phyloP scores from a whole-genome alignment of 2,329 filamentous ascomycete species.

The Escovopsis sp. region DNA sequence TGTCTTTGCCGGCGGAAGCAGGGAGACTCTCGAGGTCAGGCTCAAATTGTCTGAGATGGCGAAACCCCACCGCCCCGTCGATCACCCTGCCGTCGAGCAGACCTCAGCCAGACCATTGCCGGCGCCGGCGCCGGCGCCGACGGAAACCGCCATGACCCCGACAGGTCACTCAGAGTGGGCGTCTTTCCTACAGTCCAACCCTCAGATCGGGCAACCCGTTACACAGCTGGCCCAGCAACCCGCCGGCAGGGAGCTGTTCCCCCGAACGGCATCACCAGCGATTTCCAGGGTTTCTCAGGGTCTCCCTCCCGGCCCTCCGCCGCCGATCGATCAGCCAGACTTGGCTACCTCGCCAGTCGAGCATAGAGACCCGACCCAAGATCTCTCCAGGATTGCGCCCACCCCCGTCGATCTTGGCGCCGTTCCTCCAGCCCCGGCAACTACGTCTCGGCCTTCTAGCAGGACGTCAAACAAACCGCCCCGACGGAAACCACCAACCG shows the following conservation, averaged over 20 bases:
- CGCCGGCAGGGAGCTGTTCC: slow-evolving; percentile 9
- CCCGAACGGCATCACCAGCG: slow-evolving; percentile 23
- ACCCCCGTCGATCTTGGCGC: slow-evolving; percentile 14
- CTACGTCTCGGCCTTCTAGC: slow-evolving; percentile 43
- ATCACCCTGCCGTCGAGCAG: slow-evolving; percentile 6
- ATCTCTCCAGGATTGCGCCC: slow-evolving; percentile 22
- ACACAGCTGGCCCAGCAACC: background rate
- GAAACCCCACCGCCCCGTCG: slow-evolving; percentile 29
- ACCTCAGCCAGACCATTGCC: no score
- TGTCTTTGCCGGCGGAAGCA: slow-evolving; percentile 67
- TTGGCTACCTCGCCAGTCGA: slow-evolving; percentile 14
- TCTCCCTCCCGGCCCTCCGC: slow-evolving; percentile 12
- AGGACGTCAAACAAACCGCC: slow-evolving; percentile 36
- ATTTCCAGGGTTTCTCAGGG: slow-evolving; percentile 9
- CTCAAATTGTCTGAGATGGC: slow-evolving; percentile 70
- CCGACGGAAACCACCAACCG: slow-evolving; percentile 31
- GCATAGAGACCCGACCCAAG: slow-evolving; percentile 11
- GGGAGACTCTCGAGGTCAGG: slow-evolving; percentile 86
- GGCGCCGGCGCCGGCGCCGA: slow-evolving; percentile 7
- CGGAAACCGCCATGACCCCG: slow-evolving; percentile 28
- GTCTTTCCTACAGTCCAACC: slow-evolving; percentile 59
- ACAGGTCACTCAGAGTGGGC: slow-evolving; percentile 65
- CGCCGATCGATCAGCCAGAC: slow-evolving; percentile 11
- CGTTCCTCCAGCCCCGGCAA: slow-evolving; percentile 10
- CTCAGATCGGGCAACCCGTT: slow-evolving; percentile 28